phyloP scores from a whole-genome alignment of 352 stramenopile species.

The Hyaloperonospora arabidopsidis region DNA sequence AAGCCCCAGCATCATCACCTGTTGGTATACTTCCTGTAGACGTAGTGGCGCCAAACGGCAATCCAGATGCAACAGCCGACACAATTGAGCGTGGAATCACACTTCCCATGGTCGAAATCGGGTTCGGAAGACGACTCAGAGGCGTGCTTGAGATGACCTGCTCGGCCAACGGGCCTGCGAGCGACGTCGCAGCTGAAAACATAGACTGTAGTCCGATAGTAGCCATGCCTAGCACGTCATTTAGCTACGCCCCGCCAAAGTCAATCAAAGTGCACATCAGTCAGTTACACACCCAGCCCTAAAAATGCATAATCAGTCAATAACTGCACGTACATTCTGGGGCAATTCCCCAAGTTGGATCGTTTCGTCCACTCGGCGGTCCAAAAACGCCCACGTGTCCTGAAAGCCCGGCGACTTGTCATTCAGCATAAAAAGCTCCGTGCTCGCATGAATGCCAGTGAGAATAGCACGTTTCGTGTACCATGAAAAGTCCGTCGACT shows the following conservation, averaged over 20 bases:
- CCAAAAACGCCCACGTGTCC: slow-evolving; percentile 78
- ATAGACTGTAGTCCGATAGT: slow-evolving; percentile 73
- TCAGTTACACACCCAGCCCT: neutral
- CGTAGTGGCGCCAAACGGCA: slow-evolving; percentile 27
- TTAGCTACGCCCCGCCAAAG: slow-evolving; percentile 30
- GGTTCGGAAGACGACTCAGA: slow-evolving; percentile 63
- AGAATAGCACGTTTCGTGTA: slow-evolving; percentile 82
- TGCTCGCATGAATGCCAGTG: slow-evolving; percentile 71
- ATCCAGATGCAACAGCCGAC: slow-evolving; percentile 33
- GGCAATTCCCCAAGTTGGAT: slow-evolving; percentile 71
- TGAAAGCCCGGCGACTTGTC: slow-evolving; percentile 64
- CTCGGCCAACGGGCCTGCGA: slow-evolving; percentile 57
- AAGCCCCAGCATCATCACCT: slow-evolving; percentile 25
- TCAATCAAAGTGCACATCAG: neutral
- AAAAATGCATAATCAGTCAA: slow-evolving; percentile 1
- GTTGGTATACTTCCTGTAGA: slow-evolving; percentile 5
- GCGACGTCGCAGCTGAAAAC: slow-evolving; percentile 64
- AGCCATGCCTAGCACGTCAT: slow-evolving; percentile 69
- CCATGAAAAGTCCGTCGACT: slow-evolving; percentile 77
- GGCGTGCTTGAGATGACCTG: slow-evolving; percentile 68
- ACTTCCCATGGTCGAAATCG: slow-evolving; percentile 54
- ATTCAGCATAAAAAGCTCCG: slow-evolving; percentile 81
- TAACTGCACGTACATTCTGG: slow-evolving; percentile 54
- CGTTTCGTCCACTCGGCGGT: slow-evolving; percentile 76
- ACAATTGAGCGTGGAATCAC: slow-evolving; percentile 42